Evolutionary conservation across 140 eudicot species (phyloP), one percentile per base, ranked within the genome.

Genomic region (Bidens hawaiensis): DNA sequence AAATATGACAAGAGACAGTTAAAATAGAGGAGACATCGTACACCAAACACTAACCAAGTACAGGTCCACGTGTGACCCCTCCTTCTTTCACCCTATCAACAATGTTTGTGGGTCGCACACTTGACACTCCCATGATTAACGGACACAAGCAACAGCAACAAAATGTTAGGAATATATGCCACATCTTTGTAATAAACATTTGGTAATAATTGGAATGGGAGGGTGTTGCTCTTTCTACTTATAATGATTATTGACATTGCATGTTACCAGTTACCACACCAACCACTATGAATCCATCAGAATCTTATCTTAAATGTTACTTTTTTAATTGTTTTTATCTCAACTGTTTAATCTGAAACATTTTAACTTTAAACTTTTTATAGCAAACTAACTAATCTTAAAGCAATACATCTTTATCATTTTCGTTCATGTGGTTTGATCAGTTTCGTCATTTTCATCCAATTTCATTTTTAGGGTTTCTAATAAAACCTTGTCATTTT

Each of bases 121-220:
- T 36, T 36, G 43, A 36, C n/a, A 36, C 43, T 51, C 58, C 58
- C 58, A 22, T 13, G 58, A 51, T 12, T 51, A 51, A 51, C 58
- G 58, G 33, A 24, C 33, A 23, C 33, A 1, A 24, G 18, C 58
- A 22, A 49, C 22, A 51, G 14, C 58, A 51, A 51, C 58, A 51
- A 51, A 51, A 24, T 51, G 58, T 12, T 51, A 51, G 58, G 33
- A 24, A 51, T 17, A 51, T 51, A 51, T 51, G 58, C 4, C 25
- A 51, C 58, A 51, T 51, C 33, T 51, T 24, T 51, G 24, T 4
- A 12, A 8, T 15, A 9, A 48, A 49, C 55, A 49, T 49, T n/a
- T 49, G 55, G 28, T 19, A 49, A 49, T 49, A 49, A 49, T 49
- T 49, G 55, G 27, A 49, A 19, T 10, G 27, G 28, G 55, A 47